phyloP scores from a whole-genome alignment of 2,329 filamentous ascomycete species.

The Pyricularia sp. region DNA sequence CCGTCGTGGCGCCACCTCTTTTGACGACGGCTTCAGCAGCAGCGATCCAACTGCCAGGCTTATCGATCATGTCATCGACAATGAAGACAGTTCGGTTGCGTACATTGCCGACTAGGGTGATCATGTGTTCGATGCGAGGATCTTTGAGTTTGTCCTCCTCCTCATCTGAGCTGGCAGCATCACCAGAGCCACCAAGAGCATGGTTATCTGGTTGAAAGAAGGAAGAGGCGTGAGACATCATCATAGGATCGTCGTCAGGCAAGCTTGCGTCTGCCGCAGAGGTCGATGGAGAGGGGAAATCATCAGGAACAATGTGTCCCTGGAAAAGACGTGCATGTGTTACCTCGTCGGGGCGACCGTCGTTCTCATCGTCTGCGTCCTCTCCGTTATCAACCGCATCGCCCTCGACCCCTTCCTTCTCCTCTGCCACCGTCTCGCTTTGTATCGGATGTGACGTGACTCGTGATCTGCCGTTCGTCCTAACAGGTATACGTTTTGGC shows the following conservation, averaged over 20 bases:
- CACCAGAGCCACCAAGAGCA: slow-evolving; percentile 73
- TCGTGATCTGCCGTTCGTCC: background rate
- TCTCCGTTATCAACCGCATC: slow-evolving; percentile 12
- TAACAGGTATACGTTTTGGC: background rate
- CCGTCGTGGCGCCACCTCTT: slow-evolving; percentile 79
- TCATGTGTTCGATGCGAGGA: slow-evolving; percentile 80
- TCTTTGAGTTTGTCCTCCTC: slow-evolving; percentile 85
- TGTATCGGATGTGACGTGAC: background rate
- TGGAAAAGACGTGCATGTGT: slow-evolving; percentile 86
- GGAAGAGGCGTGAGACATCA: slow-evolving; percentile 68
- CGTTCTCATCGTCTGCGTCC: slow-evolving; percentile 51
- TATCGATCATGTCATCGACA: slow-evolving; percentile 98
- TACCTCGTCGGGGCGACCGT: slow-evolving; percentile 78
- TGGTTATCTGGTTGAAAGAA: slow-evolving; percentile 62
- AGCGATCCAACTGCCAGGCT: slow-evolving; percentile 92
- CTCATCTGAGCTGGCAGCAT: slow-evolving; percentile 78
- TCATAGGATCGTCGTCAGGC: slow-evolving; percentile 73
- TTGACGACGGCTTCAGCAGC: slow-evolving; percentile 96
- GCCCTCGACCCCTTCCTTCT: slow-evolving; percentile 6
- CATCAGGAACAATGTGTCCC: slow-evolving; percentile 90
- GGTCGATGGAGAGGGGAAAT: slow-evolving; percentile 70
- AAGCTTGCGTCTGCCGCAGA: slow-evolving; percentile 60
- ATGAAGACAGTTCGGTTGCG: slow-evolving; percentile 83
- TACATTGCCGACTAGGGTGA: slow-evolving; percentile 95
- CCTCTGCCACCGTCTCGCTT: background rate